phyloP scores from a whole-genome alignment of 176 grass and related monocot genomes.

The Aegilops sharonensis region DNA sequence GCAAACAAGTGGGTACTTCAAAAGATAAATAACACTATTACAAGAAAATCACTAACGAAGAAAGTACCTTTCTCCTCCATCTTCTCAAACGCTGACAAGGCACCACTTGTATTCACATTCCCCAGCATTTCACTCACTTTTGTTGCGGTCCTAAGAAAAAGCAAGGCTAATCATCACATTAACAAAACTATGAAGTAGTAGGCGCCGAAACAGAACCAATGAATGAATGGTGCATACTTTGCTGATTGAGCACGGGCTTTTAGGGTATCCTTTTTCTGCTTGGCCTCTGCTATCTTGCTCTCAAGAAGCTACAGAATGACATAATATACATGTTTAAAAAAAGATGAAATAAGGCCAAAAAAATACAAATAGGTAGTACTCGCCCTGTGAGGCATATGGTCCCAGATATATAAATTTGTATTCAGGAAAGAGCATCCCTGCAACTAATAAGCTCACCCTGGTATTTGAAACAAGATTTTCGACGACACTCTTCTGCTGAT shows the following conservation, averaged over 20 bases:
- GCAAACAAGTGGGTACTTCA: background rate
- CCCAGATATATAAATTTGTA: background rate
- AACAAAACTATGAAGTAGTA: conserved; percentile 1
- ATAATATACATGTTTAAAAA: conserved; percentile 16
- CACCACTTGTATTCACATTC: conserved; percentile 91
- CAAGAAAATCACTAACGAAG: background rate
- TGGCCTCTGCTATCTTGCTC: conserved; percentile 97
- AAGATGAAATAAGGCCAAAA: background rate
- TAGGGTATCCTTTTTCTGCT: conserved; percentile 95
- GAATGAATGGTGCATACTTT: conserved; percentile 53
- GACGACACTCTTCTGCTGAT: conserved; percentile 89
- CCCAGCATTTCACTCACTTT: conserved; percentile 99
- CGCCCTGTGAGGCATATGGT: background rate
- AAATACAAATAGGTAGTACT: background rate
- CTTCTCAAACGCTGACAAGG: conserved; percentile 98
- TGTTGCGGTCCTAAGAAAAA: conserved; percentile 71
- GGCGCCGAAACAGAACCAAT: background rate
- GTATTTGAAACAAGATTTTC: conserved; percentile 96
- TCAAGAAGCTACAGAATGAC: conserved; percentile 74
- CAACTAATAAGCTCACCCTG: conserved; percentile 49
- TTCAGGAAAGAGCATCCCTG: background rate
- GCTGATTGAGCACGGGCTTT: conserved; percentile 99
- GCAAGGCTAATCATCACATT: background rate
- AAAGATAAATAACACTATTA: background rate
- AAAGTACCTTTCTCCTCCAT: conserved; percentile 98